Evolutionary conservation across 768 basidiomycete genomes (phyloP), one percentile per base, ranked within the genome.

Genomic region (Austroboletus eburneus): DNA sequence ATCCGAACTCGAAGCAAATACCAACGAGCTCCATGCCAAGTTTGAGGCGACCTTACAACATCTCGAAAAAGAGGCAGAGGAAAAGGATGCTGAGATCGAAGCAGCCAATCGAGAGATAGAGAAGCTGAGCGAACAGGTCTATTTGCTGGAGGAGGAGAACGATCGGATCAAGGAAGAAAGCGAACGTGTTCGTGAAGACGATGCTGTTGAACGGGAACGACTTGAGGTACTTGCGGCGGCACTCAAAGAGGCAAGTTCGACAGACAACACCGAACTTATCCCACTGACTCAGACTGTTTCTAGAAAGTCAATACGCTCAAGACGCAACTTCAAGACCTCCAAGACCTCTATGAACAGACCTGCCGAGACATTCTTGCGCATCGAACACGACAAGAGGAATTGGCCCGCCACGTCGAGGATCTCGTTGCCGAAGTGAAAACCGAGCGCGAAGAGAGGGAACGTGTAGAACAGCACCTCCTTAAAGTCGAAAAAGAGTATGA

Each of bases 71-170:
- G 88, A 94, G 48, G 74, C 83, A 2, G 85, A 84, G 9, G 81
- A 83, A 56, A 90, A 89, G 66, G 91, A 93, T 41, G 77, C 70
- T 2, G 87, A 93, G 64, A 77, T 92, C 33, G 77, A 84, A 42
- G 71, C 74, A 16, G 73, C 88, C 34, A 88, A 87, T 54, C 70
- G 78, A 35, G 86, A 93, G 35, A 81, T 95, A 20, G 84, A 92
- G 59, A 80, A 77, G 49, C 78, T 95, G 37, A 80, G 89, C 5
- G 83, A 89, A 50, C 80, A 83, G 44, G 78, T 96, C 9, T 92
- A 87, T 64, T 70, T 80, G 36, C 77, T 95, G 1, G 95, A 98
- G 61, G 91, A 95, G 49, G 87, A 92, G 58, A 79, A 83, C 43
- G 91, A 94, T 51, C 73, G 79, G 24, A 62, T 87, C 41, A 81